phyloP scores from a whole-genome alignment of 768 basidiomycete species.

The Calvatia gigantea region DNA sequence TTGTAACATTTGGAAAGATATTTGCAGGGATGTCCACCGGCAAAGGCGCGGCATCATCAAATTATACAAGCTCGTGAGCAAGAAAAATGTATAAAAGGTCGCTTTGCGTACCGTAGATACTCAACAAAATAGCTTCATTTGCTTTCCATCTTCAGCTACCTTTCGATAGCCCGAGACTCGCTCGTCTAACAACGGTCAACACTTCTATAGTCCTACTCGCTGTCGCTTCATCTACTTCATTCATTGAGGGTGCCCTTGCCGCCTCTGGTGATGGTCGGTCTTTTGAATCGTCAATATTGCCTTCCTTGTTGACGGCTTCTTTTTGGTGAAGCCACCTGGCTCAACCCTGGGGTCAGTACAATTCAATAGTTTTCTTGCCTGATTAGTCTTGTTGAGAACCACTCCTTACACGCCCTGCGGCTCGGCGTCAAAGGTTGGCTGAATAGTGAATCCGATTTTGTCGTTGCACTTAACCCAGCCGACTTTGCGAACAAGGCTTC shows the following conservation, averaged over 20 bases:
- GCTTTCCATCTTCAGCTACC: too few species aligned
- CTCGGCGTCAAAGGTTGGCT: slow-evolving; percentile 21
- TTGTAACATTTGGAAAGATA: too few species aligned
- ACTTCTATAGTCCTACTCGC: background rate
- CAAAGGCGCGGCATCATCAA: too few species aligned
- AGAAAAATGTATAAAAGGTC: too few species aligned
- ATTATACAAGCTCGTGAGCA: too few species aligned
- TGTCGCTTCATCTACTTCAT: background rate
- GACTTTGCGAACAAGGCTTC: slow-evolving; percentile 16
- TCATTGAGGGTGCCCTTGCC: background rate
- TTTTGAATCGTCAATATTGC: background rate
- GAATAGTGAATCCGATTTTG: slow-evolving; percentile 18
- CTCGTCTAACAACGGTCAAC: too few species aligned
- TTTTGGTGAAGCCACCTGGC: slow-evolving; percentile 22
- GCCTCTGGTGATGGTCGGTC: background rate
- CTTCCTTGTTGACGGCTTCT: background rate
- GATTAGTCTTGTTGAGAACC: too few species aligned
- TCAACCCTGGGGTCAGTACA: slow-evolving; percentile 17
- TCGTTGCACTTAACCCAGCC: slow-evolving; percentile 20
- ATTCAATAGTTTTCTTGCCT: background rate
- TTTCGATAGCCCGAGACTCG: too few species aligned
- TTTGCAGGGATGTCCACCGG: too few species aligned
- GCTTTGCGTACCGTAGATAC: too few species aligned
- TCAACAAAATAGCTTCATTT: too few species aligned
- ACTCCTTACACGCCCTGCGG: slow-evolving; percentile 7